Base-by-base conservation (phyloP, 257 asterid genomes). In the Catharanthus roseus region DNA sequence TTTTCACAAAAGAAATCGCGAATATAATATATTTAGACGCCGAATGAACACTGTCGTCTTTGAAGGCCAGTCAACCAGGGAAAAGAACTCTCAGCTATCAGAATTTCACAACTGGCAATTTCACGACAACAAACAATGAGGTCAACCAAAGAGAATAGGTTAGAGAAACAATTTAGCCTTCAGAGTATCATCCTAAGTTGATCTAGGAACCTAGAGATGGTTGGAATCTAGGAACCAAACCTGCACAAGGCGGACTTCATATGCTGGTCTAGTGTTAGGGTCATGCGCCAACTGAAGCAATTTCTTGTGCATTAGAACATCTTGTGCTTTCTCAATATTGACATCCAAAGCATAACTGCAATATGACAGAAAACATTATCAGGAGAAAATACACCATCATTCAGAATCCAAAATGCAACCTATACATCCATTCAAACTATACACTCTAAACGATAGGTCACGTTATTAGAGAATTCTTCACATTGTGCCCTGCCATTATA, bases 191-290 rank as follows among this genome's bases (percentile, higher is more conserved):
- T 11, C 24, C 58, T 60, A 55, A 45, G 70, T 67, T 47, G 65
- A 3, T 5, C 11, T 0, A 45, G 72, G 2, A 36, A 77, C 39
- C 64, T 42, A 39, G 10, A 60, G 36, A 54, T 3, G 36, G 42
- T 39, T 65, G 60, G 21, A 53, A n/a, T 39, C 31, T 21, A 13
- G 11, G 65, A 70, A 31, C 69, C 60, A 80, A n/a, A 93, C 98
- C 96, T 86, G 95, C 82, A 90, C 90, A 28, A 78, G 88, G 73
- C 91, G 98, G 56, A 90, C 93, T 68, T 93, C 98, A 78, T 90
- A 87, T 41, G 97, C 97, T 47, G 93, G 90, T 33, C 87, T 78
- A 51, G 86, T 88, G 75, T 77, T 78, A 47, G 88, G 87, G 50
- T 89, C 83, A 13, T 80, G 92, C 7, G 98, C 98, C 93, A 87